Base-by-base conservation (phyloP, 305 asterid genomes). In the Stenogyne calaminthoides region DNA sequence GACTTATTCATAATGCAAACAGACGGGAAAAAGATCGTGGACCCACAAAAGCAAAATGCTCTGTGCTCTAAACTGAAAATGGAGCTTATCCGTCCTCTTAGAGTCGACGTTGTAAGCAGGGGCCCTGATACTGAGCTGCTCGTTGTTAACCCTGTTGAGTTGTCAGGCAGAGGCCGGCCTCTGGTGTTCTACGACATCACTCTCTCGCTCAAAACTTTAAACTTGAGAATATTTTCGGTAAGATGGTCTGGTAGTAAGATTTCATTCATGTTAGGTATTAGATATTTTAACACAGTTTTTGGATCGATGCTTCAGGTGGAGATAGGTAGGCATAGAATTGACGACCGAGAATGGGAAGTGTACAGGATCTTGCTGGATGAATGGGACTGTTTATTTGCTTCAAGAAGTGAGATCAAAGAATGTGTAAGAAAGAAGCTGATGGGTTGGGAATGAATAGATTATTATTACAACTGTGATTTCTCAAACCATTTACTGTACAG, bases 61-160 rank as follows among this genome's bases (percentile, higher is more conserved):
- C 70, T 91, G 3, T 79, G 84, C 71, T 83, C 87, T 66, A 77
- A 90, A 6, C 72, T 91, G 67, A 62, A 65, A 37, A 83, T 83
- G 85, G 95, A 88, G 79, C 86, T 91, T 34, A 37, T 69, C 67
- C 79, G 76, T 29, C 97, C 97, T 11, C 84, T 91, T 25, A 76
- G 88, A 47, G 89, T 91, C 6, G 87, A 81, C 10, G 82, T 91
- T 5, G 74, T 82, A 1, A 86, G 82, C 87, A 80, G 87, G 6
- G 97, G 96, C 4, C 96, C 96, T 1, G 97, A 88, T 22, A 85
- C 92, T 0, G 97, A 89, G 81, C 84, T 91, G 47, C 76, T 91
- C 32, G 89, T 89, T 2, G 92, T 80, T 25, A 89, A 91, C 65
- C 97, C 94, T 0, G 91, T 88, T 11, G 91, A 88, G 83, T 74